Evolutionary conservation across 805 yeast genomes (phyloP).

Genomic region (Kuraishia floccosa): DNA sequence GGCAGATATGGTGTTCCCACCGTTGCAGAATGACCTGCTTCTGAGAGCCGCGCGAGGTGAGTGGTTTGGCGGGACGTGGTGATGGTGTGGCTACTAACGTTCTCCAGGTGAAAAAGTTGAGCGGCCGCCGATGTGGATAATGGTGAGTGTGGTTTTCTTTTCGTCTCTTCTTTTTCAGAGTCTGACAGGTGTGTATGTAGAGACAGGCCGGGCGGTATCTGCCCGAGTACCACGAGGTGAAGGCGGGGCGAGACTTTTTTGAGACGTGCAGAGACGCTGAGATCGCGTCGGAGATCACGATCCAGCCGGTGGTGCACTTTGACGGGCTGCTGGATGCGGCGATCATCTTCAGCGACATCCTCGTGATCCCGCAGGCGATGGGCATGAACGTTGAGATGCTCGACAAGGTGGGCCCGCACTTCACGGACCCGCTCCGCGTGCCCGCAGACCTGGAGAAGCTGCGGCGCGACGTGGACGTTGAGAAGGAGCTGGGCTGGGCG

Average conservation of each 20-base stretch:
- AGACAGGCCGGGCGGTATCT: conserved; percentile 94
- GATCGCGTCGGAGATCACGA: conserved; percentile 85
- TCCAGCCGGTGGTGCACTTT: conserved; percentile 88
- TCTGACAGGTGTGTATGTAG: too few relatives aligned
- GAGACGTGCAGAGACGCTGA: conserved; percentile 95
- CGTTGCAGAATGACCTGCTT: conserved; percentile 79
- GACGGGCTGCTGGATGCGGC: conserved; percentile 93
- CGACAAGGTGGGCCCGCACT: conserved; percentile 91
- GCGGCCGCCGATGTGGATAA: conserved; percentile 96
- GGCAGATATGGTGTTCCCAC: conserved; percentile 31
- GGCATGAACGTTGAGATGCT: conserved; percentile 92
- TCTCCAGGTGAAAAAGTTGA: conserved; percentile 65
- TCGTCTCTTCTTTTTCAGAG: too few relatives aligned
- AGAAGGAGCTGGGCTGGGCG: conserved; percentile 84
- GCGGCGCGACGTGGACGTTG: conserved; percentile 56
- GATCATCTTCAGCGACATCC: conserved; percentile 88
- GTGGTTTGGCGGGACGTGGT: conserved; percentile 1
- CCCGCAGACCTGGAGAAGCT: conserved; percentile 56
- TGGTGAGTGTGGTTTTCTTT: conserved; percentile 52
- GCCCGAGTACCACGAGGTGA: conserved; percentile 87
- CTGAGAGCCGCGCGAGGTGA: conserved; percentile 79
- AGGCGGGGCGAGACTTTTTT: conserved; percentile 79
- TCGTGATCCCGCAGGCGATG: conserved; percentile 97
- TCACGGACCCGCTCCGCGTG: conserved; percentile 75
- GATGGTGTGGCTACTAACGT: conserved; percentile 1